Conservation (phyloP, 139 green algal species). For the Tetraselmis chui region DNA sequence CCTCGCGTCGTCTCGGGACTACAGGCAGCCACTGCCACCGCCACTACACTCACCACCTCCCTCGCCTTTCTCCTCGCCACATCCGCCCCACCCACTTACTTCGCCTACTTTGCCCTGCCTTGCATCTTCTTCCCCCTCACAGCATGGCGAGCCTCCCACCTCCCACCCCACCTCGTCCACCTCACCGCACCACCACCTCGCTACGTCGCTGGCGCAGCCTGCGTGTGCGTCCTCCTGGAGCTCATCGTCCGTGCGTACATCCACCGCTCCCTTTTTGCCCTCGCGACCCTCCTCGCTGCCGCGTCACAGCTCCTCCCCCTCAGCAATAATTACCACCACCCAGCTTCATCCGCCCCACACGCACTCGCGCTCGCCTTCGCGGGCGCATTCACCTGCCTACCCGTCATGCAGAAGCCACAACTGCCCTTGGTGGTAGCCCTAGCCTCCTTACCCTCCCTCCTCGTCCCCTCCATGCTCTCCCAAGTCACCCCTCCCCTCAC, state of each 20-base stretch:
- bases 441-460: neutral
- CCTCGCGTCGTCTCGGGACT: no score
- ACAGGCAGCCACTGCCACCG: no score
- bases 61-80: neutral
- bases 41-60: no score
- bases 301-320: neutral
- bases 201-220: no score
- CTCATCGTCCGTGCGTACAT: neutral
- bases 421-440: neutral
- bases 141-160: neutral
- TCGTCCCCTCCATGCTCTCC: neutral
- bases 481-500: neutral
- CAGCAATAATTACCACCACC: no score
- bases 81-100: constrained; percentile 1
- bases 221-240: neutral
- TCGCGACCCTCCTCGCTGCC: neutral
- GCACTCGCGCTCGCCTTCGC: neutral
- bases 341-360: neutral
- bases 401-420: neutral
- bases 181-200: no score
- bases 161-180: no score
- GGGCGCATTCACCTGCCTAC: neutral
- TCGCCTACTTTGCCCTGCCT: neutral
- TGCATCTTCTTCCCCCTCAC: neutral
- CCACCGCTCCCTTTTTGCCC: neutral